Percentiles rank a stretch among this genome's conserved stretches.
These are phyloP conservation scores for Aspergillus eucalypticola DNA, from an alignment of 2,329 filamentous ascomycete species.

Conservation along the genomic window DNA sequence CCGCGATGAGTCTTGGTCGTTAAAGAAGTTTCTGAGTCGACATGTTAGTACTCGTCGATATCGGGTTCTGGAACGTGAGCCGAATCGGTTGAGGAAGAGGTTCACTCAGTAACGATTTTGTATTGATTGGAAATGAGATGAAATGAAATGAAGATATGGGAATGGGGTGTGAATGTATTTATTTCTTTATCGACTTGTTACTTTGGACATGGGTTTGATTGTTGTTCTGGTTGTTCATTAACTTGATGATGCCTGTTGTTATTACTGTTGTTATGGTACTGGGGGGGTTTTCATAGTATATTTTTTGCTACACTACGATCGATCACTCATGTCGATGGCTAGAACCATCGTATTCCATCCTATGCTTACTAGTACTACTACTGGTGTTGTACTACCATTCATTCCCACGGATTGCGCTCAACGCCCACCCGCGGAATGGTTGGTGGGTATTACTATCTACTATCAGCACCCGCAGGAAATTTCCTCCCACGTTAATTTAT, in stretches of 20 bases:
- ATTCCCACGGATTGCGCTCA: not conserved
- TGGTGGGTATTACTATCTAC: not conserved
- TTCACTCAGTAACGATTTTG: conserved; percentile 12
- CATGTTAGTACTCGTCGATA: conserved; percentile 29
- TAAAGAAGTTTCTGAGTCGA: conserved; percentile 29
- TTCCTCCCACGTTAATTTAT: not conserved
- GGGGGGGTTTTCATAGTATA: not conserved
- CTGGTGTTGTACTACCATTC: not conserved
- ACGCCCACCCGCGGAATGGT: not conserved
- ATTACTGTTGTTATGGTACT: not conserved
- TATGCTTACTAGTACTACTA: not conserved
- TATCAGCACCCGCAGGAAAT: not conserved
- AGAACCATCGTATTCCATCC: not conserved
- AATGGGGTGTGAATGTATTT: not conserved
- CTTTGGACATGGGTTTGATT: not conserved
- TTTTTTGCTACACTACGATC: not conserved
- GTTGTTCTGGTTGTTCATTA: not conserved
- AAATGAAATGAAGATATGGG: not conserved
- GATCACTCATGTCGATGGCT: not conserved
- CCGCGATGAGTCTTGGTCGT: conserved; percentile 29
- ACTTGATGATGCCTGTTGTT: no score
- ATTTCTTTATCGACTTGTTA: not conserved
- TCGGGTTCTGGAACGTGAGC: conserved; percentile 33
- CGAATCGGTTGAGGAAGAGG: conserved; percentile 33
- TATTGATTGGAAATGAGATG: not conserved